Evolutionary conservation across 495 filamentous ascomycete genomes (phyloP), one percentile per base, ranked within the genome.

Genomic region (Penicillium nucicola): DNA sequence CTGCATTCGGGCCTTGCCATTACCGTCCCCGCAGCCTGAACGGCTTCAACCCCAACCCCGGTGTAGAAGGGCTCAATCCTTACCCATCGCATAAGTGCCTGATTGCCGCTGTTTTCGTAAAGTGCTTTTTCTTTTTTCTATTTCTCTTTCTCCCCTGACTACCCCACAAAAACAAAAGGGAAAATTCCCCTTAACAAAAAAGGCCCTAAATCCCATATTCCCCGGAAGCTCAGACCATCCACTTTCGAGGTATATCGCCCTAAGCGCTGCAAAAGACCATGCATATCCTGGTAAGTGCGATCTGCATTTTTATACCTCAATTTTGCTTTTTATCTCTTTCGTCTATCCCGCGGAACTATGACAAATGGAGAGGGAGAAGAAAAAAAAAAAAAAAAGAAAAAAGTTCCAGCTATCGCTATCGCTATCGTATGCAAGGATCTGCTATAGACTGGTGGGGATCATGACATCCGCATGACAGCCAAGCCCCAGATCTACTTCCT

Each of bases 231-330:
- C 25, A 28, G 25, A 28, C 25, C 25, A 47, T 47, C 33, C 12
- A 20, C 9, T 22, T 12, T 45, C 18, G 19, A 38, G 53, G 17
- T 50, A 46, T 50, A 45, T 32, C 52, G 43, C 42, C 28, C 43
- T 49, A 45, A 42, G 43, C 52, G 57, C 49, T 43, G 45, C 12
- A 40, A 45, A 57, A 47, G 42, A 58, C 23, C 51, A 76, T 76
- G 73, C 73, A 76, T 66, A 74, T 76, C 58, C 63, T 76, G 63
- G 73, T 76, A 70, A 61, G 70, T 65, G 9, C 35, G 32, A 32
- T 51, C 42, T 25, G 12, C 38, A 28, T 28, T 8, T 3, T 28
- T 28, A 28, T 28, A 2, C 10, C 10, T 8, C 7, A 1, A 28
- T 28, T 28, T 8, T 28, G 30, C 17, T 32, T 40, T 43, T 40